Evolutionary conservation across 768 basidiomycete species (phyloP).

Genomic region (Suillus placidus): DNA sequence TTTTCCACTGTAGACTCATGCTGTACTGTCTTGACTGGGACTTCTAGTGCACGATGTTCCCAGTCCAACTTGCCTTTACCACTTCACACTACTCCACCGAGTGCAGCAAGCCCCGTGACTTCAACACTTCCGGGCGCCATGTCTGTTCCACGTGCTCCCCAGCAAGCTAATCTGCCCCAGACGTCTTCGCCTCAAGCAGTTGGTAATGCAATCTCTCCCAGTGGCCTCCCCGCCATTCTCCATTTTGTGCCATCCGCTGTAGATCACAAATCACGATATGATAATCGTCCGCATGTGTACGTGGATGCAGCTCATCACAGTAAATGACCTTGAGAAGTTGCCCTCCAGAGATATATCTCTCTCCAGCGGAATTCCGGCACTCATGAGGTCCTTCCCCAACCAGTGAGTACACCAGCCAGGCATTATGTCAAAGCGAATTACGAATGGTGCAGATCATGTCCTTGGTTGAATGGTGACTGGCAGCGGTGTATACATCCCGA

Average conservation of each 20-base stretch:
- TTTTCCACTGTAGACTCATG: not conserved
- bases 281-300: not conserved
- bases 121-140: not conserved
- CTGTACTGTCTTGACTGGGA: too few relatives aligned
- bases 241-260: not conserved
- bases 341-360: not conserved
- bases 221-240: not conserved
- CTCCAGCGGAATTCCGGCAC: not conserved
- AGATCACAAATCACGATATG: not conserved
- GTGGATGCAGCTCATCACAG: not conserved
- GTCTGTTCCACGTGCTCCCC: not conserved
- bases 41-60: not conserved
- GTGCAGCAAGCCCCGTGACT: too few relatives aligned
- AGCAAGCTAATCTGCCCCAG: not conserved
- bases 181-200: not conserved
- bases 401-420: not conserved
- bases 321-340: not conserved
- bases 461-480: not conserved
- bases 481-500: slow-evolving; percentile 45
- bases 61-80: not conserved
- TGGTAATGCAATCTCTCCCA: not conserved
- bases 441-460: not conserved
- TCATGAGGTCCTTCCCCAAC: not conserved
- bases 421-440: not conserved
- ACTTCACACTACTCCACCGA: not conserved